Conservation (phyloP, 768 basidiomycete genomes). For the Podaxis rugospora region DNA sequence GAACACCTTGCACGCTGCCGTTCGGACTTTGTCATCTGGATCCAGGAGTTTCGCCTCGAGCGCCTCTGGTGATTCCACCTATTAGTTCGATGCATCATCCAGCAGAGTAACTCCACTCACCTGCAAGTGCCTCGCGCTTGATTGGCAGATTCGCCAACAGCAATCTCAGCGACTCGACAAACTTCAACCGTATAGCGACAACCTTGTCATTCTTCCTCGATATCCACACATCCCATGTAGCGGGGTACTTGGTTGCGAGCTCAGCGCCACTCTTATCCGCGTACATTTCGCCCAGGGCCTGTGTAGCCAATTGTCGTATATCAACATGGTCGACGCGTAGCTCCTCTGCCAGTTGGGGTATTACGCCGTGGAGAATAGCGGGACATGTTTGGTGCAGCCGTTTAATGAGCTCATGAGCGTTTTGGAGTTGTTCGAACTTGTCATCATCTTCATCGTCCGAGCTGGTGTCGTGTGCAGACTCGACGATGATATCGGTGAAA, state of each 20-base stretch:
- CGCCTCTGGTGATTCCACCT: constrained; percentile 35
- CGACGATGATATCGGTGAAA: constrained; percentile 85
- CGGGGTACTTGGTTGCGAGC: constrained; percentile 73
- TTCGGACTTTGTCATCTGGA: constrained; percentile 88
- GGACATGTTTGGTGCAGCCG: constrained; percentile 79
- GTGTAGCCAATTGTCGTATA: constrained; percentile 77
- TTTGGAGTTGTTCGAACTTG: constrained; percentile 63
- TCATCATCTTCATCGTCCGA: constrained; percentile 48
- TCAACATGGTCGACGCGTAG: constrained; percentile 69
- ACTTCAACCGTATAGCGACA: constrained; percentile 65
- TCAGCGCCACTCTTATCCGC: constrained; percentile 71
- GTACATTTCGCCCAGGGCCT: constrained; percentile 89
- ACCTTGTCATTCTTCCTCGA: constrained; percentile 74
- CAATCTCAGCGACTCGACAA: constrained; percentile 65
- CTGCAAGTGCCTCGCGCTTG: constrained; percentile 64
- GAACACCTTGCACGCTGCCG: constrained; percentile 78
- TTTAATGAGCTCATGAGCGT: constrained; percentile 83
- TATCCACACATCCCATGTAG: constrained; percentile 85
- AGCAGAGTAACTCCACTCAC: constrained; percentile 35
- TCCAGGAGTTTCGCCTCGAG: constrained; percentile 69
- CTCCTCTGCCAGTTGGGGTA: constrained; percentile 91
- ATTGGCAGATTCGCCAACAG: constrained; percentile 67
- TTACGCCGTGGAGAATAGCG: constrained; percentile 78
- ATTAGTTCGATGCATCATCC: not conserved
- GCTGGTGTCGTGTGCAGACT: constrained; percentile 30